Evolutionary conservation across 306 rosid genomes (phyloP), one percentile per base, ranked within the genome.

Genomic region (Abrus pulchellus): DNA sequence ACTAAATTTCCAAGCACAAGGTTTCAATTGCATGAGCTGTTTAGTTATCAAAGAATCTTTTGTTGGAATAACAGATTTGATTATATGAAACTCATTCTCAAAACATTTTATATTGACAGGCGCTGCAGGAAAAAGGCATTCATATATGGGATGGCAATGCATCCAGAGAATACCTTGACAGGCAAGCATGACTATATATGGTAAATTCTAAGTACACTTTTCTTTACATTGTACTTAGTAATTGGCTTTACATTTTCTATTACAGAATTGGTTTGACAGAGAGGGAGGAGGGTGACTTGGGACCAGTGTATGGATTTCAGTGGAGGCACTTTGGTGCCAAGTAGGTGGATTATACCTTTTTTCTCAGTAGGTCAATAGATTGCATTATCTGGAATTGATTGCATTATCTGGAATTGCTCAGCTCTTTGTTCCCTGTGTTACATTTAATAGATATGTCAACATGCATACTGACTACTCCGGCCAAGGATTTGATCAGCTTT

Each of bases 321-420:
- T 93, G 99, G 99, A 93, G 99, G 74, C 97, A 93, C 82, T 95
- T 91, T 72, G 99, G 99, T 76, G 98, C 98, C 27, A 91, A 89
- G 99, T 95, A 68, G 45, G 94, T 82, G 73, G 74, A 73, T 75
- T 74, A 44, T 48, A 54, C 10, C 66, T 60, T 76, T 20, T 61
- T 49, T 30, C 70, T 55, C 53, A 28, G 65, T 56, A 38, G 20
- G 57, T 57, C 69, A 34, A 43, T 67, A 32, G 36, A 71, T 78
- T 73, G 11, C 66, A 44, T 36, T 72, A 33, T 40, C 30, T 73
- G n/a, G 48, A 68, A 57, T 55, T 47, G 8, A 71, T 78, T 73
- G 11, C 66, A 44, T 36, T 72, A 33, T 40, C 30, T 73, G n/a
- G 48, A 68, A 57, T 55, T 47, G 8, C 48, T 50, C 47, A 30